Evolutionary conservation across 768 basidiomycete species (phyloP).

Genomic region (Mycena chlorophos): DNA sequence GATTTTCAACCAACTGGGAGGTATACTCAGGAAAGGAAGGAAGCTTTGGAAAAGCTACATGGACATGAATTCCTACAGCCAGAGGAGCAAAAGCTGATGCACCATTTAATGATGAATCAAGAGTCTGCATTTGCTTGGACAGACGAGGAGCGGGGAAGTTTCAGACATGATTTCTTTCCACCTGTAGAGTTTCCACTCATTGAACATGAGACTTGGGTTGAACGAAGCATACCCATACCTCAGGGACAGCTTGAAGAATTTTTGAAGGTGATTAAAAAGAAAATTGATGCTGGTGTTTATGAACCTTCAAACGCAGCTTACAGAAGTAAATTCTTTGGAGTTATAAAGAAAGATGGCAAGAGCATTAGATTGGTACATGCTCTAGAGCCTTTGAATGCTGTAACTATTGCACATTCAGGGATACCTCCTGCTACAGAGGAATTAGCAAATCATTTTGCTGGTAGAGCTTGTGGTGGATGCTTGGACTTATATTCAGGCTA

Average conservation of each 20-base stretch:
- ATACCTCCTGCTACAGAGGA: slow-evolving; percentile 22
- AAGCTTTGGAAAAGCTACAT: slow-evolving; percentile 20
- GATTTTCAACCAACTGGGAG: slow-evolving; percentile 21
- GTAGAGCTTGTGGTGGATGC: slow-evolving; percentile 1
- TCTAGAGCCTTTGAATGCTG: slow-evolving; percentile 29
- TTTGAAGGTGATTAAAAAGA: slow-evolving; percentile 18
- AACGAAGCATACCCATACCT: slow-evolving; percentile 19
- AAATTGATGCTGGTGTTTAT: slow-evolving; percentile 17
- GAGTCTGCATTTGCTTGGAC: slow-evolving; percentile 18
- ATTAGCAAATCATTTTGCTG: slow-evolving; percentile 2
- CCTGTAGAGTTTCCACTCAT: slow-evolving; percentile 26
- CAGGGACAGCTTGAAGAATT: slow-evolving; percentile 19
- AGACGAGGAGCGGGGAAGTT: slow-evolving; percentile 10
- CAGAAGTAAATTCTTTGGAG: slow-evolving; percentile 35
- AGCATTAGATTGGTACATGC: slow-evolving; percentile 27
- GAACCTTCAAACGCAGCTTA: slow-evolving; percentile 22
- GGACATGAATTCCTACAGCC: slow-evolving; percentile 26
- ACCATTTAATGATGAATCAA: slow-evolving; percentile 24
- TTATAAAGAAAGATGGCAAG: slow-evolving; percentile 26
- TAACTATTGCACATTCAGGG: slow-evolving; percentile 25
- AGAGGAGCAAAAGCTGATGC: slow-evolving; percentile 28
- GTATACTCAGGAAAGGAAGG: slow-evolving; percentile 24
- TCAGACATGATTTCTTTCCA: slow-evolving; percentile 15
- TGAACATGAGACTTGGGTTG: slow-evolving; percentile 26
- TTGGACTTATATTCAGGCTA: slow-evolving; percentile 29